Evolutionary conservation across 139 green algal genomes (phyloP).

Genomic region (Zygnema cylindricum): DNA sequence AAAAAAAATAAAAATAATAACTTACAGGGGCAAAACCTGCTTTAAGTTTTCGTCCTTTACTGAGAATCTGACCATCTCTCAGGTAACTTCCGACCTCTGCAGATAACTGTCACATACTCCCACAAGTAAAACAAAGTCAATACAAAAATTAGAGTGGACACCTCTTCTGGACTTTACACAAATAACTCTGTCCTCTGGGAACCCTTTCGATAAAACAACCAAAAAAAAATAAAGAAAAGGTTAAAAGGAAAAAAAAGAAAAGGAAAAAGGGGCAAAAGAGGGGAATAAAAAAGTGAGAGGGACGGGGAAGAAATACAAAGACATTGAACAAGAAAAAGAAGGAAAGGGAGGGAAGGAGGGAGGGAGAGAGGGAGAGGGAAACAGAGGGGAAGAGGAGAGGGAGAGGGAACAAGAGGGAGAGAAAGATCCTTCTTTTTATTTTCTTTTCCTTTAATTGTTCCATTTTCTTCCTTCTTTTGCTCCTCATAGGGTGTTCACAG

Average conservation of each 20-base stretch:
- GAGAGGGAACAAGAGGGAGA: too few species aligned
- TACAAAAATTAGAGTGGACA: too few species aligned
- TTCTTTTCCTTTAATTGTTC: too few species aligned
- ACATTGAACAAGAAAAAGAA: not conserved
- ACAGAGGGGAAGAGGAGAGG: not conserved
- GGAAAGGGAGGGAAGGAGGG: not conserved
- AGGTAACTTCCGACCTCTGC: too few species aligned
- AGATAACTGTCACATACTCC: too few species aligned
- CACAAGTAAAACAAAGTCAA: too few species aligned
- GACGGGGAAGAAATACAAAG: not conserved
- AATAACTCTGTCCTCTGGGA: too few species aligned
- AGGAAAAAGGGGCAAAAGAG: not conserved
- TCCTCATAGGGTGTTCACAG: too few species aligned
- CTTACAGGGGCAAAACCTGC: not conserved
- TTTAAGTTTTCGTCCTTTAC: not conserved
- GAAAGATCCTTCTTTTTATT: too few species aligned
- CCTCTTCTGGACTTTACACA: too few species aligned
- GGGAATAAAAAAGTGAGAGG: constrained; percentile 2
- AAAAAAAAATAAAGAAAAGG: constrained; percentile 3
- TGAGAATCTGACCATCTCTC: not conserved
- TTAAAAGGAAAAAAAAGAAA: not conserved
- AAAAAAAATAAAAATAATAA: not conserved
- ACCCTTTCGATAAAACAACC: not conserved
- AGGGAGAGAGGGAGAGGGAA: not conserved
- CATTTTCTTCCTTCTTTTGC: too few species aligned